Conservation (phyloP, 306 rosid genomes). For the Malus sieversii region DNA sequence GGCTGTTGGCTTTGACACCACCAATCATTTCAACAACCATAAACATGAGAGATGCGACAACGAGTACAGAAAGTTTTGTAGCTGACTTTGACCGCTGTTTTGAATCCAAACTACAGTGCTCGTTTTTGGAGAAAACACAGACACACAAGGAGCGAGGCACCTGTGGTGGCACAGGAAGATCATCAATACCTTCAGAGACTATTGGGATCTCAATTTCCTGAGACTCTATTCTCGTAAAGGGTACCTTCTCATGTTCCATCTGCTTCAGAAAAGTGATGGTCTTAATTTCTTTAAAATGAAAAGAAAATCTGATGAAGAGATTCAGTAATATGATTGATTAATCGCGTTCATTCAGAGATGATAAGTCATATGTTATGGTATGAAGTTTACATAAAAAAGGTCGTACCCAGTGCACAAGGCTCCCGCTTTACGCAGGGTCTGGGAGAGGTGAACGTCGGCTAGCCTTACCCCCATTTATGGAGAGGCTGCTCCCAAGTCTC, state of each 20-base stretch:
- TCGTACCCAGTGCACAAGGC: too few relatives aligned
- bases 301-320: not conserved
- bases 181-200: constrained; percentile 21
- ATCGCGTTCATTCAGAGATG: not conserved
- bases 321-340: not conserved
- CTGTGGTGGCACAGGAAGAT: constrained; percentile 18
- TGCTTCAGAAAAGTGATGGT: constrained; percentile 16
- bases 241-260: constrained; percentile 45
- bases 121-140: constrained; percentile 52
- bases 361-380: not conserved
- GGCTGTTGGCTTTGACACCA: constrained; percentile 80
- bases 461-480: too few relatives aligned
- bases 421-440: too few relatives aligned
- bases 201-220: constrained; percentile 40
- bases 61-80: constrained; percentile 54
- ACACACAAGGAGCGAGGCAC: constrained; percentile 25
- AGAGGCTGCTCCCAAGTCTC: too few relatives aligned
- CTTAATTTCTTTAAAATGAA: not conserved
- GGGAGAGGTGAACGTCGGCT: too few relatives aligned
- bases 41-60: constrained; percentile 50
- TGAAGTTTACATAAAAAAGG: not conserved
- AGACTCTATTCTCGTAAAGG: constrained; percentile 27
- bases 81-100: constrained; percentile 49
- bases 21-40: constrained; percentile 71
- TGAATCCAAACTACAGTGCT: constrained; percentile 38